Conservation (phyloP, 2,329 filamentous ascomycete species). For the Emergomyces africanus region DNA sequence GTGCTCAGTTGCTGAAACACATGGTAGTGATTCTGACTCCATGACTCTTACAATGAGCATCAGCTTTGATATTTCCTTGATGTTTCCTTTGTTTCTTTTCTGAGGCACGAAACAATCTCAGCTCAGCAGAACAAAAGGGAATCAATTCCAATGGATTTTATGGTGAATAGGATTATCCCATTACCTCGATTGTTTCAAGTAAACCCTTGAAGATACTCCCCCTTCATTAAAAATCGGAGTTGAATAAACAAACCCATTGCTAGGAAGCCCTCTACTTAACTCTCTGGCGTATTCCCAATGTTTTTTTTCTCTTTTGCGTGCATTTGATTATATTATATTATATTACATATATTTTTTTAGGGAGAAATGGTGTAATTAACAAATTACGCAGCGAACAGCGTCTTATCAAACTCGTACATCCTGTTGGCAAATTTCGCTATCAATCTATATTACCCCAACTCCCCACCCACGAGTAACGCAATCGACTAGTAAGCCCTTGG, state of each 20-base stretch:
- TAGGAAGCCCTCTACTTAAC: background rate
- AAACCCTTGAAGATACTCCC: background rate
- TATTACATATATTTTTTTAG: background rate
- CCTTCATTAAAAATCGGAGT: background rate
- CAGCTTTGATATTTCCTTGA: background rate
- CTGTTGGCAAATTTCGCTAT: background rate
- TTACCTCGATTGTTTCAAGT: background rate
- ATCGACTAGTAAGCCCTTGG: background rate
- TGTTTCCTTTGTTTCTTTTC: background rate
- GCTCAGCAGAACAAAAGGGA: background rate
- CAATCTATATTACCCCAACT: background rate
- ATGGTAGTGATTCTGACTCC: background rate
- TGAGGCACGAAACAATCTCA: background rate
- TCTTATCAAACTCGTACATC: background rate
- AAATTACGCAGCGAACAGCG: background rate
- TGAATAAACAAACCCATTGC: background rate
- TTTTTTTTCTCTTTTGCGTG: background rate
- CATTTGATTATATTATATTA: background rate
- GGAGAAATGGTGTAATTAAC: background rate
- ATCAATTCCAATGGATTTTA: background rate
- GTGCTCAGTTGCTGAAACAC: background rate
- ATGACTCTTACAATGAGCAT: background rate
- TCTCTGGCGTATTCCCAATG: background rate
- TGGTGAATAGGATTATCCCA: background rate
- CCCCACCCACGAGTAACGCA: background rate